phyloP scores from a whole-genome alignment of 768 basidiomycete genomes.

The Panus rudis region DNA sequence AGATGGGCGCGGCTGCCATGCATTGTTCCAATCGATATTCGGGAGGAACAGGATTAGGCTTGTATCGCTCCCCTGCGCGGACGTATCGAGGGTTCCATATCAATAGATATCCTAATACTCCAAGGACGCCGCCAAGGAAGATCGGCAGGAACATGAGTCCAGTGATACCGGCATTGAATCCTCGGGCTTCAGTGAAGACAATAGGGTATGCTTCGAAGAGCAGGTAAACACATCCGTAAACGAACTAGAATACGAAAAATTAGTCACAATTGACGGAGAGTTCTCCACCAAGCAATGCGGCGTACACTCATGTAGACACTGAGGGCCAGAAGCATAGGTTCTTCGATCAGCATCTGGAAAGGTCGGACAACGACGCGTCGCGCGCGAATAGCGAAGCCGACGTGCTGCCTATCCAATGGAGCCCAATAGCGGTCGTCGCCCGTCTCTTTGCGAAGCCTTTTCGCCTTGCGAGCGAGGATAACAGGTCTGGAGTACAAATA shows the following conservation, averaged over 20 bases:
- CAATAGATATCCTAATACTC: constrained; percentile 38
- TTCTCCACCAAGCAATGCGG: not conserved
- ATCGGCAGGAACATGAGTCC: constrained; percentile 53
- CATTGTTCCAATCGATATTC: constrained; percentile 48
- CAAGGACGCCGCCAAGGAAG: constrained; percentile 39
- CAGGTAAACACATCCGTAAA: not conserved
- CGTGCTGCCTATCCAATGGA: constrained; percentile 38
- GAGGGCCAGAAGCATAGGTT: constrained; percentile 60
- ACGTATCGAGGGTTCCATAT: constrained; percentile 46
- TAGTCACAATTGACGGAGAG: not conserved
- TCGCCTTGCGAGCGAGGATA: constrained; percentile 47
- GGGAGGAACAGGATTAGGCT: constrained; percentile 50
- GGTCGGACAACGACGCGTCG: constrained; percentile 50
- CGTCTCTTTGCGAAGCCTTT: constrained; percentile 42
- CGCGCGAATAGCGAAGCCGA: constrained; percentile 35
- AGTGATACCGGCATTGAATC: constrained; percentile 39
- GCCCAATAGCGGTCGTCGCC: constrained; percentile 47
- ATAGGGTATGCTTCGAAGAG: constrained; percentile 27
- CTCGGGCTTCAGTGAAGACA: constrained; percentile 44
- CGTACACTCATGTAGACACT: constrained; percentile 56
- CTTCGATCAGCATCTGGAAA: constrained; percentile 55
- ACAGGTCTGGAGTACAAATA: constrained; percentile 34
- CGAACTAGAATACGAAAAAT: constrained; percentile 25
- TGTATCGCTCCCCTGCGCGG: constrained; percentile 31
- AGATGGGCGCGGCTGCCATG: constrained; percentile 44